Base-by-base conservation (phyloP, 2,329 filamentous ascomycete genomes). In the Aspergillus tubingensis region DNA sequence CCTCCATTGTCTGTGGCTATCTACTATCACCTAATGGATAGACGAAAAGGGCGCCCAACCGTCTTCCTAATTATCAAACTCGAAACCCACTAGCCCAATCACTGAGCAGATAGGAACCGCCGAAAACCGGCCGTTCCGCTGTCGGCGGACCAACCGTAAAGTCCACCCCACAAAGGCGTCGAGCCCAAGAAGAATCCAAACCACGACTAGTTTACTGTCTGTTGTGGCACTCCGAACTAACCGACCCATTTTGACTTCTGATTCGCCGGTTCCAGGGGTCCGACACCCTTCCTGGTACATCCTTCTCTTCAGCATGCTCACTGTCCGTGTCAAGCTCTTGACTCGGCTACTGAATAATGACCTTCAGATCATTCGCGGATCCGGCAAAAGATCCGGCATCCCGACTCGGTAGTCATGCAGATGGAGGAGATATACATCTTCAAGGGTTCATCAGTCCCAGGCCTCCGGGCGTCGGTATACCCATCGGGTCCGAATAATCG, bases 351-450 rank as follows among this genome's bases (percentile, higher is more conserved):
- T 56, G 27, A 56, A 48, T 30, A 48, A 32, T 17, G 21, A 17
- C 47, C 47, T 19, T 30, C 27, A 50, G 47, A 50, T 27, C 47
- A 17, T 50, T 30, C 47, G 47, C 25, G 25, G 47, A 23, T 38
- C 32, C 49, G 49, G 52, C 21, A 50, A 25, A 19, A 39, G 39
- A 55, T 21, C 32, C 61, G 61, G 61, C 59, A 63, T 63, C 59
- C 61, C 61, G 61, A 61, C 32, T 61, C 61, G 55, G 61, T 61
- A 60, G 38, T 55, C 54, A n/a, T 49, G 25, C 43, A 44, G 25
- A 50, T 50, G 25, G 27, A 30, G 25, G 7, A 50, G 47, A 32
- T 17, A 11, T 15, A 30, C 15, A 17, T 11, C 8, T 15, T 50
- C 47, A n/a, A 49, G 21, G 19, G 44, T 25, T 21, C 23, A 30